Conservation (phyloP, 352 stramenopile genomes). For the Phytopythium chamaehyphon region DNA sequence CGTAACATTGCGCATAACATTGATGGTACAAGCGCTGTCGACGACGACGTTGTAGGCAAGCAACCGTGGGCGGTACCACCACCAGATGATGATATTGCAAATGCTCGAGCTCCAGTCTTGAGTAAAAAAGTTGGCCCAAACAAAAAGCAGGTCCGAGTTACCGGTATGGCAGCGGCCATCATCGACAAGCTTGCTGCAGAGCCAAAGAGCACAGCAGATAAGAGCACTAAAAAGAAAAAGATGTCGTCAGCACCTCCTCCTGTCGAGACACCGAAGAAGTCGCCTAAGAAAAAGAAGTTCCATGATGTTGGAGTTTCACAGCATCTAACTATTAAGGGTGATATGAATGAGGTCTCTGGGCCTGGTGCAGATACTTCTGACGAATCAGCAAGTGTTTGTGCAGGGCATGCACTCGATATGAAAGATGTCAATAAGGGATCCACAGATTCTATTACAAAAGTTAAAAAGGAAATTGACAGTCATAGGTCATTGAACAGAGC, state of each 20-base stretch:
- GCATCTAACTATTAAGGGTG: too few relatives aligned
- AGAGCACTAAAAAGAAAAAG: constrained; percentile 18
- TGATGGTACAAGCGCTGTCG: constrained; percentile 60
- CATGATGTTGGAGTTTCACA: not conserved
- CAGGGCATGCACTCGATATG: too few relatives aligned
- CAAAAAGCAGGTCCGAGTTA: constrained; percentile 53
- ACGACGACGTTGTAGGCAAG: constrained; percentile 34
- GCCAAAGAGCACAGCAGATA: constrained; percentile 18
- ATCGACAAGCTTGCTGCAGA: constrained; percentile 36
- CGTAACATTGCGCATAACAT: constrained; percentile 82
- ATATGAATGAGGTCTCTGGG: too few relatives aligned
- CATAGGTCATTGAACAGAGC: too few relatives aligned
- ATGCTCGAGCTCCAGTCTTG: constrained; percentile 17
- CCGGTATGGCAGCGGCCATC: constrained; percentile 58
- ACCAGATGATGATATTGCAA: constrained; percentile 16
- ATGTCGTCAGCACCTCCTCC: not conserved
- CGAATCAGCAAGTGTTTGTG: too few relatives aligned
- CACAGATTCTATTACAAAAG: too few relatives aligned
- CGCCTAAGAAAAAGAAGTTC: constrained; percentile 21
- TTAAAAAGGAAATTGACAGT: too few relatives aligned
- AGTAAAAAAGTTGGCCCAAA: constrained; percentile 51
- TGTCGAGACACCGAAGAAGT: constrained; percentile 1
- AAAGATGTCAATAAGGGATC: too few relatives aligned
- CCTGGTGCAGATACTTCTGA: too few relatives aligned
- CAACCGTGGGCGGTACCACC: constrained; percentile 46